Conservation (phyloP, 495 filamentous ascomycete species). For the Penicillium canariense region DNA sequence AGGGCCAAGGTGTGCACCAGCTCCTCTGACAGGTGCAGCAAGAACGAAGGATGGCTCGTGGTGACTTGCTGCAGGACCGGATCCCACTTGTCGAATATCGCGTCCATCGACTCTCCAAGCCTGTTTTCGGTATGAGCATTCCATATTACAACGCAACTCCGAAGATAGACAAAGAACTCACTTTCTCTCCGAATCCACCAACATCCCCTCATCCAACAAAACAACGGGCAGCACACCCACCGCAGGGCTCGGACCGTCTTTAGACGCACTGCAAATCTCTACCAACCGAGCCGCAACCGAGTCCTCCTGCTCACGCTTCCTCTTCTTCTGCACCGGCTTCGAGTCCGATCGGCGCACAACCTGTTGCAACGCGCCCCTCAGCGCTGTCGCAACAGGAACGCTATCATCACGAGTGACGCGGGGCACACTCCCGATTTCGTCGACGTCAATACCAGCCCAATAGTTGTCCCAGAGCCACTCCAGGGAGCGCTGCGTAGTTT, state of each 20-base stretch:
- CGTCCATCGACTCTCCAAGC: constrained; percentile 31
- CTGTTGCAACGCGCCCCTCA: constrained; percentile 21
- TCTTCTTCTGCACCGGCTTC: constrained; percentile 32
- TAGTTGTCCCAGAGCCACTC: constrained; percentile 88
- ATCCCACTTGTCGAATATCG: constrained; percentile 36
- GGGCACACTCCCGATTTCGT: constrained; percentile 7
- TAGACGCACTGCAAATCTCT: constrained; percentile 25
- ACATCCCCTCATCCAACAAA: constrained; percentile 28
- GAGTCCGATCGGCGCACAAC: constrained; percentile 9
- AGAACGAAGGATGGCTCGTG: constrained; percentile 29
- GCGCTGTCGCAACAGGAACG: constrained; percentile 16
- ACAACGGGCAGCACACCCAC: constrained; percentile 23
- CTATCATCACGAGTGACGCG: constrained; percentile 12
- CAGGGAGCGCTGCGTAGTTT: constrained; percentile 63
- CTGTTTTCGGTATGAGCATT: constrained; percentile 21
- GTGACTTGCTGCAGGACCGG: constrained; percentile 32
- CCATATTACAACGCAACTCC: neutral
- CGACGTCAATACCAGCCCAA: constrained; percentile 52
- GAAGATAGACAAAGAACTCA: constrained; percentile 23
- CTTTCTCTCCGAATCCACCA: constrained; percentile 32
- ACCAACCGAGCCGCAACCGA: constrained; percentile 28
- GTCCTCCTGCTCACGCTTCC: constrained; percentile 28
- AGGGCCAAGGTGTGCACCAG: constrained; percentile 36
- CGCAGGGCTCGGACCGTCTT: constrained; percentile 12
- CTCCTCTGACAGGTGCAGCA: constrained; percentile 35